Evolutionary conservation across 1,139 yeast genomes (phyloP), one percentile per base, ranked within the genome.

Genomic region (Keqinozyma sinolaborantium): DNA sequence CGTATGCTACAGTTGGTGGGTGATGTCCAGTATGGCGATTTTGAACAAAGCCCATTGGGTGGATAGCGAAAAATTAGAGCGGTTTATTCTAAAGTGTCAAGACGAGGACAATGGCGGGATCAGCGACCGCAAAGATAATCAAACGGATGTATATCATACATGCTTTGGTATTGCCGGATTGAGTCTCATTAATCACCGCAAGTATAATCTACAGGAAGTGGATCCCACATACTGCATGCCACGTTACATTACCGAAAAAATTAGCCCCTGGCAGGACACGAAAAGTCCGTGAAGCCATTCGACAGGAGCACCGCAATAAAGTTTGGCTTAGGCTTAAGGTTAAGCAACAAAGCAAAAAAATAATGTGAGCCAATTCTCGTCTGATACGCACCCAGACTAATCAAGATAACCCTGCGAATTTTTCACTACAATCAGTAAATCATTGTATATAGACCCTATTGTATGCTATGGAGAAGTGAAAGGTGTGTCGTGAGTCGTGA

Each of bases 1-100:
- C 56, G 96, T 86, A 11, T 92, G 99, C 54, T 92, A 92, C 53
- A 81, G 94, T 50, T 94, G 97, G 97, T 92, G 98, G 98, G 96
- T 88, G 5, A 58, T 90, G 26, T 83, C 95, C 1, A 74, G 92
- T 2, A 60, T 92, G 31, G 74, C 85, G 0, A 82, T 90, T 32
- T 63, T 92, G 16, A 74, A 64, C 0, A 77, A 73, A 40, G 55
- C 78, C 16, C 74, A 83, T 39, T 88, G 95, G 90, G 83, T 94
- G 13, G 82, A 87, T 48, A 67, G 68, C 26, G 68, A 58, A 2
- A 76, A 72, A 46, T 61, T 92, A 33, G 70, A 74, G 33, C 51
- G 56, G 1, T 92, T 87, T 49, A 88, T 94, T 11, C 57, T 90
- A 20, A 54, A 59, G 1, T 82, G 95, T 30, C 98, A 92, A 53